Evolutionary conservation across 2,329 filamentous ascomycete genomes (phyloP).

Genomic region (Arthrocladium fulminans): DNA sequence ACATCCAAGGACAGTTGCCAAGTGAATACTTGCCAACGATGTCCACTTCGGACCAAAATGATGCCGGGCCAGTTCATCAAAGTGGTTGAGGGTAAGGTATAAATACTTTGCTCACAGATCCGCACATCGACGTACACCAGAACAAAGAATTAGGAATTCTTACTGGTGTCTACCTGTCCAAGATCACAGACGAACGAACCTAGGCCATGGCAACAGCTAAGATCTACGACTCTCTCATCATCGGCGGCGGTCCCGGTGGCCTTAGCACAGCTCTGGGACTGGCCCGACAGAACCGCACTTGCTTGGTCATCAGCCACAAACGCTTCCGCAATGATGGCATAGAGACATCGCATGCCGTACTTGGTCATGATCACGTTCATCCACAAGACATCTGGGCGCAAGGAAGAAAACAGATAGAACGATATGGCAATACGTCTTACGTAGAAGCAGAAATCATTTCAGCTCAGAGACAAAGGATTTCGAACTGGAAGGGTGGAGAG

Average conservation of each 20-base stretch:
- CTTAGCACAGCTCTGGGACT: slow-evolving; percentile 20
- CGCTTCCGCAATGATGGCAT: slow-evolving; percentile 22
- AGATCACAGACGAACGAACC: no score
- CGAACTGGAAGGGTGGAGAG: slow-evolving; percentile 1
- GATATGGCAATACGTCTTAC: slow-evolving; percentile 12
- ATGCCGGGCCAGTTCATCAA: no score
- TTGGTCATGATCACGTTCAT: slow-evolving; percentile 20
- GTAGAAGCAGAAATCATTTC: slow-evolving; percentile 10
- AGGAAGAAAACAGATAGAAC: slow-evolving; percentile 18
- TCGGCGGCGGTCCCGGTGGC: slow-evolving; percentile 18
- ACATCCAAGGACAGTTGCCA: no score
- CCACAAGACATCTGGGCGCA: slow-evolving; percentile 19
- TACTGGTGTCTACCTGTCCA: no score
- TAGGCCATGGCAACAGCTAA: neutral
- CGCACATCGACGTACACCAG: no score
- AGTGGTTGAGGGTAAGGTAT: no score
- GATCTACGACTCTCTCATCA: slow-evolving; percentile 10
- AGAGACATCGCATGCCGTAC: slow-evolving; percentile 18
- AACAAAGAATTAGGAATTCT: no score
- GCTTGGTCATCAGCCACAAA: slow-evolving; percentile 18
- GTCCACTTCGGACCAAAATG: no score
- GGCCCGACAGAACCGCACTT: slow-evolving; percentile 20
- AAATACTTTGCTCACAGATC: no score
- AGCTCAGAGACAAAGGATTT: slow-evolving; percentile 7
- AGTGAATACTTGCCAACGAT: no score